Evolutionary conservation across 2,329 filamentous ascomycete genomes (phyloP).

Genomic region (Fusarium sp.): DNA sequence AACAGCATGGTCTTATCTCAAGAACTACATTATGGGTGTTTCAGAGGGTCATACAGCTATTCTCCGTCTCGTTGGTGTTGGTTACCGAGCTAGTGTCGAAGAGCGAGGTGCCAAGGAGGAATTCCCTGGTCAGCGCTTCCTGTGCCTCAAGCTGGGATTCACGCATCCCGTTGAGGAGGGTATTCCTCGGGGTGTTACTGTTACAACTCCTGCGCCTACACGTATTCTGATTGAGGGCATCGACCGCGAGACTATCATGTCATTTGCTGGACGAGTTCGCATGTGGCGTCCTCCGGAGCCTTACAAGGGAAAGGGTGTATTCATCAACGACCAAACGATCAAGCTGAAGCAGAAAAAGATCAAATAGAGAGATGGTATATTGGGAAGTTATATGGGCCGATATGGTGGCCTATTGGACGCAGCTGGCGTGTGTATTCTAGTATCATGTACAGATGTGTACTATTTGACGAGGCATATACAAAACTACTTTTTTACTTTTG

Average conservation of each 20-base stretch:
- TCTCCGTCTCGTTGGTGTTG: constrained; percentile 91
- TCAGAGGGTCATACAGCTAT: constrained; percentile 97
- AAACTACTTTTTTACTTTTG: constrained; percentile 39
- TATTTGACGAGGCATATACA: constrained; percentile 48
- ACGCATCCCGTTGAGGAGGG: constrained; percentile 94
- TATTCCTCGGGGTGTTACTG: constrained; percentile 84
- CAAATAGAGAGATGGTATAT: constrained; percentile 66
- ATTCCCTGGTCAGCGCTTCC: constrained; percentile 86
- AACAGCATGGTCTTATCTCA: constrained; percentile 88
- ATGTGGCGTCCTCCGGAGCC: constrained; percentile 93
- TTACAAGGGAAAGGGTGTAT: constrained; percentile 99
- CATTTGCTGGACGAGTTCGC: constrained; percentile 89
- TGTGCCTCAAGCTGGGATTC: constrained; percentile 94
- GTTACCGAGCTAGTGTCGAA: constrained; percentile 91
- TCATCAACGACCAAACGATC: constrained; percentile 97
- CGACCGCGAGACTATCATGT: constrained; percentile 87
- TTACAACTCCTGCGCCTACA: constrained; percentile 89
- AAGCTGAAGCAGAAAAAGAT: constrained; percentile 98
- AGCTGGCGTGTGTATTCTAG: constrained; percentile 47
- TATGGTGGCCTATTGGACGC: constrained; percentile 36
- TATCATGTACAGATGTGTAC: constrained; percentile 47
- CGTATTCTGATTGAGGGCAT: constrained; percentile 89
- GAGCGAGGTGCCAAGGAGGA: constrained; percentile 76
- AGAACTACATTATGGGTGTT: constrained; percentile 91
- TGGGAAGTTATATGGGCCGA: constrained; percentile 2